A percentile compares a stretch with the other conserved stretches of the same genome.
Evolutionary conservation across 1,139 yeast species (phyloP).

Genomic region (Wickerhamiella infanticola): DNA sequence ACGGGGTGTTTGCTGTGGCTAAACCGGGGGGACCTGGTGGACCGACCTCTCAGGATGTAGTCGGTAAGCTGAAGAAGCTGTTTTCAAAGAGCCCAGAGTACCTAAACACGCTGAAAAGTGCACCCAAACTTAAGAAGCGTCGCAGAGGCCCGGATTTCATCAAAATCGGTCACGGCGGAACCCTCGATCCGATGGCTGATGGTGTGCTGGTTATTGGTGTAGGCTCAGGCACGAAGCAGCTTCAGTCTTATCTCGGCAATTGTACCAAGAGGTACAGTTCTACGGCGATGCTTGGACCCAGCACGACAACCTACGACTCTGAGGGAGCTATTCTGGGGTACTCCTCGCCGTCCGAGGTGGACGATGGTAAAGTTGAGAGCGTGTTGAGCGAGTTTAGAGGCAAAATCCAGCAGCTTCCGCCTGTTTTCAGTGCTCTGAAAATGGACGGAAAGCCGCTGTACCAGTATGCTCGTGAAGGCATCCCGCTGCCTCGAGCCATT

Average conservation of each 20-base stretch:
- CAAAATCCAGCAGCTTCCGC: conserved; percentile 76
- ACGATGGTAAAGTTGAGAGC: conserved; percentile 35
- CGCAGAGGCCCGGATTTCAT: conserved; percentile 29
- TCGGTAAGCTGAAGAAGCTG: conserved; percentile 46
- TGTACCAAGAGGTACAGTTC: conserved; percentile 66
- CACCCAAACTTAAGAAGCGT: conserved; percentile 28
- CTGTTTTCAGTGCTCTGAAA: conserved; percentile 84
- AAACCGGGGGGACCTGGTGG: conserved; percentile 62
- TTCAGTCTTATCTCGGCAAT: conserved; percentile 50
- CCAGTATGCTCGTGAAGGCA: conserved; percentile 84
- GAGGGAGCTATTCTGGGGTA: conserved; percentile 59
- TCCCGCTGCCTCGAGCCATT: conserved; percentile 69
- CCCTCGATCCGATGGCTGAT: conserved; percentile 86
- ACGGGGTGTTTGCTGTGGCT: conserved; percentile 81
- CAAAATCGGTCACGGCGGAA: conserved; percentile 97
- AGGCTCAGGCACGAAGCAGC: conserved; percentile 73
- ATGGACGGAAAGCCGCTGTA: conserved; percentile 90
- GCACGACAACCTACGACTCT: conserved; percentile 87
- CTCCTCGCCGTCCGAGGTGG: conserved; percentile 32
- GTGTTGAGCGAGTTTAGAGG: conserved; percentile 58
- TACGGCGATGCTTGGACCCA: conserved; percentile 70
- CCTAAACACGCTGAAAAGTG: conserved; percentile 28
- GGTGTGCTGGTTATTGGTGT: conserved; percentile 88
- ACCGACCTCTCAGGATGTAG: conserved; percentile 51
- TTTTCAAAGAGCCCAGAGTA: conserved; percentile 45